A percentile compares a stretch with the other conserved stretches of the same genome.
Evolutionary conservation across 306 rosid genomes (phyloP).

Genomic region (Senna tora): DNA sequence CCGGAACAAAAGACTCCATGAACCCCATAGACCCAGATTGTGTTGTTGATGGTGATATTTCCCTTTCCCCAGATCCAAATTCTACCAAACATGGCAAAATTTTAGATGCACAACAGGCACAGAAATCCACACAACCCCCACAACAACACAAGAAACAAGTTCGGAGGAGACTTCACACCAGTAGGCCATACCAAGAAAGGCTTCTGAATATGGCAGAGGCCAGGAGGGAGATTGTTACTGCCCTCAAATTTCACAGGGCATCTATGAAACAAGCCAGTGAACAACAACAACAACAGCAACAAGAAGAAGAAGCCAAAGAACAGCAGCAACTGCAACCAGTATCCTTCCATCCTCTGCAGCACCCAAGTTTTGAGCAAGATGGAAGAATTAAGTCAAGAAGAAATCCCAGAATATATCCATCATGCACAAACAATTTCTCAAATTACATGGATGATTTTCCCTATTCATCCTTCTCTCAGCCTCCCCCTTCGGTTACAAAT

Average conservation of each 20-base stretch:
- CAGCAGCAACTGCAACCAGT: conserved; percentile 36
- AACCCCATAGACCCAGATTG: conserved; percentile 43
- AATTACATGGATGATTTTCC: conserved; percentile 44
- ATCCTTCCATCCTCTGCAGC: conserved; percentile 37
- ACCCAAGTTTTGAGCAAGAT: conserved; percentile 54
- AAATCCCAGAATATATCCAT: conserved; percentile 59
- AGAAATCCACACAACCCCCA: conserved; percentile 43
- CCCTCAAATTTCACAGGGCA: conserved; percentile 89
- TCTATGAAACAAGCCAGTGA: conserved; percentile 79
- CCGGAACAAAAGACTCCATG: conserved; percentile 60
- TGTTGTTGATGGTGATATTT: conserved; percentile 38
- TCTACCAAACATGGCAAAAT: conserved; percentile 41
- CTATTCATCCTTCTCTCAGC: conserved; percentile 38
- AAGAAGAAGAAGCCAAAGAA: conserved; percentile 41
- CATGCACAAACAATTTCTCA: conserved; percentile 49
- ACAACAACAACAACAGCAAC: conserved; percentile 55
- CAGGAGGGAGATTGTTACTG: conserved; percentile 85
- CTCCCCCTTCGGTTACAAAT: conserved; percentile 36
- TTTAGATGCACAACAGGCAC: conserved; percentile 39
- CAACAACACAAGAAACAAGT: conserved; percentile 78
- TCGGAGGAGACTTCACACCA: conserved; percentile 77
- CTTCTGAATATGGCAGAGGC: conserved; percentile 93
- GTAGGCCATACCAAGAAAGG: conserved; percentile 76
- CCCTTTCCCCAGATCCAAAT: conserved; percentile 36
- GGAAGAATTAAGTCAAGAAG: conserved; percentile 57